Percentiles rank a stretch among this genome's conserved stretches.
phyloP scores from a whole-genome alignment of 805 yeast species.

The Kazachstania taianensis region DNA sequence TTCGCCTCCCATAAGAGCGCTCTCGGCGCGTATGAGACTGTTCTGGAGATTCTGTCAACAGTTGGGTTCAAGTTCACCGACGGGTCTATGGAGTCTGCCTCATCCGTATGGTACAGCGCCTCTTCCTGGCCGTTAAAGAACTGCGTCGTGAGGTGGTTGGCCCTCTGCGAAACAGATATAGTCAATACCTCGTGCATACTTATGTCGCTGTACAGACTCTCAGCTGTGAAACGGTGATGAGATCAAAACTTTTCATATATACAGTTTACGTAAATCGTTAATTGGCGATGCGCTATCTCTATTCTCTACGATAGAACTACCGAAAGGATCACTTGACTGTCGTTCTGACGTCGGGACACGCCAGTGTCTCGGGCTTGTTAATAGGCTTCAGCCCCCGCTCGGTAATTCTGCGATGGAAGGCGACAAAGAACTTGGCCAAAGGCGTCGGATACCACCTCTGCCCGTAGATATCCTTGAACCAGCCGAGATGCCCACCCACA shows the following conservation, averaged over 20 bases:
- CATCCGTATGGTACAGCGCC: constrained; percentile 36
- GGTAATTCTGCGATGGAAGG: constrained; percentile 27
- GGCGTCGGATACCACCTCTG: constrained; percentile 59
- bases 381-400: constrained; percentile 13
- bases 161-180: constrained; percentile 56
- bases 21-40: constrained; percentile 69
- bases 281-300: too few species aligned
- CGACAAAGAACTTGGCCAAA: constrained; percentile 34
- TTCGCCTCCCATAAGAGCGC: constrained; percentile 70
- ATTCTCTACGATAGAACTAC: too few species aligned
- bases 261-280: too few species aligned
- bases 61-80: constrained; percentile 38
- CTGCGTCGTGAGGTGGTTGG: constrained; percentile 72
- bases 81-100: constrained; percentile 30
- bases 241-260: too few species aligned
- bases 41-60: constrained; percentile 30
- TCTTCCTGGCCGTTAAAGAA: constrained; percentile 74
- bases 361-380: constrained; percentile 10
- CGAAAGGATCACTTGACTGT: constrained; percentile 4
- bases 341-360: constrained; percentile 13
- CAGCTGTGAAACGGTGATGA: too few species aligned
- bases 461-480: constrained; percentile 46
- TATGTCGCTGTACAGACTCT: too few species aligned
- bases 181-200: constrained; percentile 70
- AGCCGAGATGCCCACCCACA: constrained; percentile 79